These are phyloP conservation scores for Phytophthora brassicae DNA, from an alignment of 352 stramenopile species.

Conservation along the genomic window DNA sequence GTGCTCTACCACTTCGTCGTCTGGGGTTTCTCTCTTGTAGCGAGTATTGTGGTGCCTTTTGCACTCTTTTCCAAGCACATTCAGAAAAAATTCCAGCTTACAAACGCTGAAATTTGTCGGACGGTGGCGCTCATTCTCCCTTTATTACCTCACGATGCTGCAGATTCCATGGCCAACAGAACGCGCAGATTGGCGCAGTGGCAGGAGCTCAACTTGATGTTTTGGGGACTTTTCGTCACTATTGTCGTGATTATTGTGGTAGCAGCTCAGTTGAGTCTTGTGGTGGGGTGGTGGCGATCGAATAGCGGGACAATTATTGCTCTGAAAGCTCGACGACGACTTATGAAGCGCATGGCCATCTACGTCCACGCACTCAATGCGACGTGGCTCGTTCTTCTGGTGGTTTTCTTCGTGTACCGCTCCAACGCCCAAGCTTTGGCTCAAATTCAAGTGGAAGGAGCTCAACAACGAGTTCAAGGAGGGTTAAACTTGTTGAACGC, in stretches of 20 bases:
- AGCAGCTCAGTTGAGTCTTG: slow-evolving; percentile 56
- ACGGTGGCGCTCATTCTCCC: slow-evolving; percentile 49
- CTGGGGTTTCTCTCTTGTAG: slow-evolving; percentile 48
- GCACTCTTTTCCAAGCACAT: slow-evolving; percentile 41
- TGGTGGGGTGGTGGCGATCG: slow-evolving; percentile 74
- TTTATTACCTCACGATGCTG: slow-evolving; percentile 42
- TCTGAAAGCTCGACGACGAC: slow-evolving; percentile 59
- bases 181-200: slow-evolving; percentile 44
- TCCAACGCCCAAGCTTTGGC: slow-evolving; percentile 41
- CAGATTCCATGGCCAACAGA: slow-evolving; percentile 4
- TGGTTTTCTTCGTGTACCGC: slow-evolving; percentile 66
- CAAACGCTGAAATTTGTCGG: slow-evolving; percentile 50
- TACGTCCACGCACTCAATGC: slow-evolving; percentile 73
- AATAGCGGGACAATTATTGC: slow-evolving; percentile 77
- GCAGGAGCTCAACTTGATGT: slow-evolving; percentile 60
- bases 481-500: slow-evolving; percentile 46
- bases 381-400: slow-evolving; percentile 62
- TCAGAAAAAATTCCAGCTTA: slow-evolving; percentile 47
- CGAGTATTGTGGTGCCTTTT: slow-evolving; percentile 43
- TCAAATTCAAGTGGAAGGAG: slow-evolving; percentile 33
- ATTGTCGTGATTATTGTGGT: slow-evolving; percentile 66
- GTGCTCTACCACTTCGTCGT: slow-evolving; percentile 56
- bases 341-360: slow-evolving; percentile 77
- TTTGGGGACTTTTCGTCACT: slow-evolving; percentile 57
- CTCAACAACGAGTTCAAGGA: not conserved